Conservation (phyloP, 169 alveolate species). For the Perkinsus olseni region DNA sequence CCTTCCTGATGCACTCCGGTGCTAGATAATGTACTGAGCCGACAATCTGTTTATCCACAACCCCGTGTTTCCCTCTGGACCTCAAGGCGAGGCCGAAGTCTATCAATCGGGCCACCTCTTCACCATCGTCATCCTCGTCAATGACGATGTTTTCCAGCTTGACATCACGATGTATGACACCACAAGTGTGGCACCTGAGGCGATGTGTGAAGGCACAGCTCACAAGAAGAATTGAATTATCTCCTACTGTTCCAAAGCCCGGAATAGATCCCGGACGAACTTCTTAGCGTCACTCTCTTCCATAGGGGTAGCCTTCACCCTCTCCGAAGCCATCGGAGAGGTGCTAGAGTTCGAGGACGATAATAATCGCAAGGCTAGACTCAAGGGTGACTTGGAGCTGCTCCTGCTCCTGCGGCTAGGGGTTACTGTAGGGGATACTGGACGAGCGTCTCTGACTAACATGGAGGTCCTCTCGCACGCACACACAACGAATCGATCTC, state of each 20-base stretch:
- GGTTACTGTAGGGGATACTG: not conserved
- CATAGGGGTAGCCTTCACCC: not conserved
- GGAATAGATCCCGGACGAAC: not conserved
- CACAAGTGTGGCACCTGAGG: not conserved
- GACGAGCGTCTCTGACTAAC: not conserved
- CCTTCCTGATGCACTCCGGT: not conserved
- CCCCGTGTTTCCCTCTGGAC: not conserved
- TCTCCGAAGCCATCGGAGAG: not conserved
- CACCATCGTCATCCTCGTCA: not conserved
- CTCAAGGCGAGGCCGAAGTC: not conserved
- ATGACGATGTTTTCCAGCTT: not conserved
- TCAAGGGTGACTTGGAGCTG: not conserved
- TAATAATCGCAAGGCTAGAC: not conserved
- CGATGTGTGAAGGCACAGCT: not conserved
- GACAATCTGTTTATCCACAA: not conserved
- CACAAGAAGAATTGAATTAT: not conserved
- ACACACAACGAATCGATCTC: not conserved
- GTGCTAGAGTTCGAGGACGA: not conserved
- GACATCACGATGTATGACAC: not conserved
- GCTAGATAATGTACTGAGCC: not conserved
- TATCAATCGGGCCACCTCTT: not conserved
- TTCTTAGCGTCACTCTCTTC: not conserved
- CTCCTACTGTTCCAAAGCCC: not conserved
- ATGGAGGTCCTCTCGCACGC: not conserved
- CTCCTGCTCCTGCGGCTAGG: not conserved